Conservation (phyloP, 148 eudicot species). For the Diospyros lotus region DNA sequence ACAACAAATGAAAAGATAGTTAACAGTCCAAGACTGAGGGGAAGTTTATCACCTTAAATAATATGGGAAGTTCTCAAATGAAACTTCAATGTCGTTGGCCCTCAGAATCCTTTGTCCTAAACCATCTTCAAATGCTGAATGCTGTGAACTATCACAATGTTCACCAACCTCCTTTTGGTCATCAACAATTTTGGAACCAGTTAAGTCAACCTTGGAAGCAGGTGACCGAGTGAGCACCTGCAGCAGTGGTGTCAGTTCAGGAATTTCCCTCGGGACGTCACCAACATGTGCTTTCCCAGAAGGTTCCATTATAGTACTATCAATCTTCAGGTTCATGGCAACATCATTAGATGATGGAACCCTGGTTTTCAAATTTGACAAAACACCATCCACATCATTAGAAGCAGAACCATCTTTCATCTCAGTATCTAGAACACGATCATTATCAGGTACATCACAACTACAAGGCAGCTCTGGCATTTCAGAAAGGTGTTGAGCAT, state of each 20-base stretch:
- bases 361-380: slow-evolving; percentile 35
- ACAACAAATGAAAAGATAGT: neutral
- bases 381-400: slow-evolving; percentile 33
- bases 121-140: slow-evolving; percentile 55
- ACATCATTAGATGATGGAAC: slow-evolving; percentile 25
- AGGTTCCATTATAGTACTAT: slow-evolving; percentile 30
- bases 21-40: neutral
- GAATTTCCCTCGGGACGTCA: slow-evolving; percentile 23
- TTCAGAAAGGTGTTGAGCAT: slow-evolving; percentile 37
- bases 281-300: slow-evolving; percentile 39
- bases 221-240: slow-evolving; percentile 39
- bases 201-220: slow-evolving; percentile 39
- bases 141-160: slow-evolving; percentile 45
- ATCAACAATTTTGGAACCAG: slow-evolving; percentile 45
- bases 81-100: slow-evolving; percentile 52
- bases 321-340: slow-evolving; percentile 36
- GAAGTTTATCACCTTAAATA: slow-evolving; percentile 54
- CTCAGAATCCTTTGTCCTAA: slow-evolving; percentile 47
- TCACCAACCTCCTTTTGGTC: slow-evolving; percentile 43
- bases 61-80: slow-evolving; percentile 79
- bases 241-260: slow-evolving; percentile 43
- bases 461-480: slow-evolving; percentile 29
- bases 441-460: slow-evolving; percentile 52
- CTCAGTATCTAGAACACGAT: slow-evolving; percentile 34
- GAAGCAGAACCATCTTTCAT: slow-evolving; percentile 52